phyloP scores from a whole-genome alignment of 78 protist genomes.

The Reticulomyxa filosa region DNA sequence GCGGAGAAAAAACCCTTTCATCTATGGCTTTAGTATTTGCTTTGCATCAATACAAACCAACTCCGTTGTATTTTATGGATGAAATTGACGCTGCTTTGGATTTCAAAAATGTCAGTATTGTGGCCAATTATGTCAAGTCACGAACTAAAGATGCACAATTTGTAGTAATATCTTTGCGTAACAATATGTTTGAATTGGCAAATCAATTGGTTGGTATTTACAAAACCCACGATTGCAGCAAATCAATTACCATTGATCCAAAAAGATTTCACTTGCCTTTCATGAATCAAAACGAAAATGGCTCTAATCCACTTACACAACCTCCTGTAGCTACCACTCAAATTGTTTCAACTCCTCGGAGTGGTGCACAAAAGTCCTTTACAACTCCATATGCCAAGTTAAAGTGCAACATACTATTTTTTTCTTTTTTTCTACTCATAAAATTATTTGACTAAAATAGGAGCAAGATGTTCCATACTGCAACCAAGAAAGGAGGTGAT shows the following conservation, averaged over 20 bases:
- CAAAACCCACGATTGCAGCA: conserved; percentile 82
- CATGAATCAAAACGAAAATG: too few relatives aligned
- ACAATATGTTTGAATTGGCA: conserved; percentile 98
- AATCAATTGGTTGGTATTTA: conserved; percentile 92
- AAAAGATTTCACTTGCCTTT: too few relatives aligned
- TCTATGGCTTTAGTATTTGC: conserved; percentile 96
- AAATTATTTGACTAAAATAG: too few relatives aligned
- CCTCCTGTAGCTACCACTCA: too few relatives aligned
- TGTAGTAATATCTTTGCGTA: conserved; percentile 86
- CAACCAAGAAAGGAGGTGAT: too few relatives aligned
- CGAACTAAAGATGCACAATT: conserved; percentile 94
- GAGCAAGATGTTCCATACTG: too few relatives aligned
- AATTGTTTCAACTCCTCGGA: too few relatives aligned
- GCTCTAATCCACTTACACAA: too few relatives aligned
- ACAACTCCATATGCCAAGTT: too few relatives aligned
- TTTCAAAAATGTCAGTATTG: conserved; percentile 76
- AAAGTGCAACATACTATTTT: too few relatives aligned
- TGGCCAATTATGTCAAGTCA: conserved; percentile 88
- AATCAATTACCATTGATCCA: conserved; percentile 85
- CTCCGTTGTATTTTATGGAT: conserved; percentile 99
- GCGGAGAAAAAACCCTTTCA: conserved; percentile 96
- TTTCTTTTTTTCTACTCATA: too few relatives aligned
- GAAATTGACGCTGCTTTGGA: conserved; percentile 99
- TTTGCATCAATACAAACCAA: conserved; percentile 95
- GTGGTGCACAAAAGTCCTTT: too few relatives aligned